Base-by-base conservation (phyloP, 495 filamentous ascomycete species). In the Coniosporium apollinis region DNA sequence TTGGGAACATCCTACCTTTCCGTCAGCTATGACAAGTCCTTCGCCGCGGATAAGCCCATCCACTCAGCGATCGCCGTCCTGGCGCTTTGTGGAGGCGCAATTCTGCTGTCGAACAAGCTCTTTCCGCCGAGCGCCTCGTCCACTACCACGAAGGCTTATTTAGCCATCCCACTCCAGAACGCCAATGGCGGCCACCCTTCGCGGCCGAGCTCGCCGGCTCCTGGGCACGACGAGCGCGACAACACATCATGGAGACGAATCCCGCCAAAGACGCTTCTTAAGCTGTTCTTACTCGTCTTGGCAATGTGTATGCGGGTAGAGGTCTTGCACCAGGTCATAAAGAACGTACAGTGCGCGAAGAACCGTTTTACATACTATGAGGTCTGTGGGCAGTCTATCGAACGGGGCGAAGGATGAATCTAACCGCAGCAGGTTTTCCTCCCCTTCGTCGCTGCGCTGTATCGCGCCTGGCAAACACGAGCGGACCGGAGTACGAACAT, bases 11-110 rank as follows among this genome's bases (percentile, higher is more conserved):
- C 26, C 0, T 38, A 38, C 28, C 18, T 38, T 17, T 38, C 36
- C 13, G 11, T 31, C 9, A 22, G 26, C 20, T 20, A 9, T 4
- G 28, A 38, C 17, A 32, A 9, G 11, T 31, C 26, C 18, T 38
- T 31, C 19, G 28, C 28, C 3, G 36, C 50, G 37, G 52, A 57
- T 17, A 45, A 49, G 17, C 55, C 55, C 4, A 31, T 55, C 2
- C 55, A 57, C 25, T 45, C 53, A n/a, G 18, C 34, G 22, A 46
- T 33, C 33, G 25, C 49, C 13, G 19, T 55, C 0, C 43, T 59
- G 4, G 31, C 44, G 3, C 22, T 44, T 4, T 39, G 28, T 14
- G 52, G 50, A 4, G 20, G 38, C 6, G 22, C 41, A 11, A 42
- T 52, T 54, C 15, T 41, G 24, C 8, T 10, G 2, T 26, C 38